Evolutionary conservation across 75 land plant species (phyloP), one percentile per base, ranked within the genome.

Genomic region (Pinus tabuliformis): DNA sequence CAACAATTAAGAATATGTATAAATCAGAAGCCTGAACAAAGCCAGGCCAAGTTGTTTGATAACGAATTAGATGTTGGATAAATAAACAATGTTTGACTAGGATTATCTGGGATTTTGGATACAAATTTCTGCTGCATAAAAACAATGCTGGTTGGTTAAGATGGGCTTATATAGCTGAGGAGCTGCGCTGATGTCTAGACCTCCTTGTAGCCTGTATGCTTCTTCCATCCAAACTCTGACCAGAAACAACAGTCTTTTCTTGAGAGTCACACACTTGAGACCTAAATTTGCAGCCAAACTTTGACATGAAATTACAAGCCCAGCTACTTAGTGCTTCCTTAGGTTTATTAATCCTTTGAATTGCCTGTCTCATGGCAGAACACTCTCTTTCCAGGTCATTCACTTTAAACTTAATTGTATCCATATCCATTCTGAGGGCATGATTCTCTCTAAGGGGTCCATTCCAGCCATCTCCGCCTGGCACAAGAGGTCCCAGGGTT

Each of bases 361-460:
- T 88, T 64, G 82, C 96, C 74, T 80, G 84, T 64, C 78, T 82
- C 94, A 93, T 93, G 5, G 79, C 82, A 11, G 90, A 81, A 78
- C 96, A 93, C 70, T 93, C 92, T 21, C 85, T 72, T 78, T 93
- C 96, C 75, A 93, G 86, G 81, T 88, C 84, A 24, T 79, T 81
- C 79, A 93, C 96, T 39, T 94, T 79, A 45, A 81, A 72, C 82
- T 86, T 80, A 88, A 93, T 88, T 72, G 83, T 87, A 66, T 93
- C 92, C 96, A 93, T 93, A 77, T 91, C 94, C 75, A 93, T 75
- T 76, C 86, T 83, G 78, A 93, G 83, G 77, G 84, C 87, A 77
- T 93, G 94, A 85, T 91, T 93, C 78, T 91, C 94, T 76, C 88
- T 83, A 24, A 83, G 66, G 28, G 90, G 86, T 62, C 76, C 73